These are phyloP conservation scores for Meira nashicola DNA, from an alignment of 1,284 basidiomycete genomes.

Conservation along the genomic window DNA sequence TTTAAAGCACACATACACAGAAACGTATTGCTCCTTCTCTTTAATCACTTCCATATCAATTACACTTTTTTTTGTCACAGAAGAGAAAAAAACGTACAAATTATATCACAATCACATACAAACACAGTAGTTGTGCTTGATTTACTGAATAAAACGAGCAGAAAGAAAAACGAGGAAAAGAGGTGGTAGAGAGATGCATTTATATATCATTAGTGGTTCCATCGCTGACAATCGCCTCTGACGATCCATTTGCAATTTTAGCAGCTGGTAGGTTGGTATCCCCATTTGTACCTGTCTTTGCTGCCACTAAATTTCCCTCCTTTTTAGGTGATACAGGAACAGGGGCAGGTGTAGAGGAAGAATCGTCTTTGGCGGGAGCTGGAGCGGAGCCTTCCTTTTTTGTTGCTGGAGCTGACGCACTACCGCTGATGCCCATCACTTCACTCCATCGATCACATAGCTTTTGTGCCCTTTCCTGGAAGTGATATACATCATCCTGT, in stretches of 20 bases:
- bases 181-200: neutral
- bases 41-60: no score
- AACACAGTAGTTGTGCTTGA: neutral
- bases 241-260: no score
- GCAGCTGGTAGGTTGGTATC: neutral
- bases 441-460: conserved; percentile 3
- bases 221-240: no score
- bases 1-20: neutral
- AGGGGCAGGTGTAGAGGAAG: no score
- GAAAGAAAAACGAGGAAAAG: neutral
- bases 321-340: no score
- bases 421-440: neutral
- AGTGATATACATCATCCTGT: conserved; percentile 4
- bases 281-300: neutral
- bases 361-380: no score
- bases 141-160: neutral
- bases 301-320: neutral
- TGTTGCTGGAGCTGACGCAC: neutral
- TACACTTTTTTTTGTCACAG: no score
- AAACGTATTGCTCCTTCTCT: no score
- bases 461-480: conserved; percentile 8
- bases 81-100: no score
- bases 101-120: no score
- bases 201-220: neutral
- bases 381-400: neutral